These are phyloP conservation scores for Diddensiella santjacobensis DNA, from an alignment of 805 yeast species.

Conservation along the genomic window DNA sequence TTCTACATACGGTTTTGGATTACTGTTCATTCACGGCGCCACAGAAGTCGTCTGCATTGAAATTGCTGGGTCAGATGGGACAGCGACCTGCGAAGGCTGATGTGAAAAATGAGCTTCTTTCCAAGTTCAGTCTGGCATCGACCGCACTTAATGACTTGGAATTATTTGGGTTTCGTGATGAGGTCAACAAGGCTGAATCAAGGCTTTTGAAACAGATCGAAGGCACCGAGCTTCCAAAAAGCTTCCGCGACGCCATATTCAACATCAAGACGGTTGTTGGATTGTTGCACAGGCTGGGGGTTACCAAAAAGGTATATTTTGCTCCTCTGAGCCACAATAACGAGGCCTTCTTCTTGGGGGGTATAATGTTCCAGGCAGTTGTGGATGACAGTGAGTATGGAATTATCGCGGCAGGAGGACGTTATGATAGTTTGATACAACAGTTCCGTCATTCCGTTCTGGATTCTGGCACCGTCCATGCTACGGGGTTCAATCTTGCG, in stretches of 20 bases:
- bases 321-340: slow-evolving; percentile 86
- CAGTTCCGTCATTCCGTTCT: slow-evolving; percentile 57
- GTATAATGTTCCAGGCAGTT: slow-evolving; percentile 85
- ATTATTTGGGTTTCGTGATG: slow-evolving; percentile 70
- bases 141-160: slow-evolving; percentile 80
- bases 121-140: slow-evolving; percentile 71
- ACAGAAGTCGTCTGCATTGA: slow-evolving; percentile 63
- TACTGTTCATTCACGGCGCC: slow-evolving; percentile 77
- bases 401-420: slow-evolving; percentile 86
- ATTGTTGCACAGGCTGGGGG: slow-evolving; percentile 55
- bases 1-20: slow-evolving; percentile 71
- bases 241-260: slow-evolving; percentile 58
- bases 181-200: slow-evolving; percentile 57
- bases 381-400: slow-evolving; percentile 46
- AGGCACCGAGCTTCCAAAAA: slow-evolving; percentile 60
- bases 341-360: slow-evolving; percentile 69
- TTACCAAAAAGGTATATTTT: slow-evolving; percentile 53
- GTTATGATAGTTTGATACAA: slow-evolving; percentile 74
- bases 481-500: slow-evolving; percentile 85
- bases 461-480: slow-evolving; percentile 44
- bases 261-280: slow-evolving; percentile 59
- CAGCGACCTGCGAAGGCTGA: slow-evolving; percentile 62
- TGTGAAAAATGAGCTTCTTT: slow-evolving; percentile 49
- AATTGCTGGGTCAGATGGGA: slow-evolving; percentile 72
- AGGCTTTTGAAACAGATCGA: slow-evolving; percentile 67